Conservation (phyloP, 768 basidiomycete genomes). For the Nidula microcarpa region DNA sequence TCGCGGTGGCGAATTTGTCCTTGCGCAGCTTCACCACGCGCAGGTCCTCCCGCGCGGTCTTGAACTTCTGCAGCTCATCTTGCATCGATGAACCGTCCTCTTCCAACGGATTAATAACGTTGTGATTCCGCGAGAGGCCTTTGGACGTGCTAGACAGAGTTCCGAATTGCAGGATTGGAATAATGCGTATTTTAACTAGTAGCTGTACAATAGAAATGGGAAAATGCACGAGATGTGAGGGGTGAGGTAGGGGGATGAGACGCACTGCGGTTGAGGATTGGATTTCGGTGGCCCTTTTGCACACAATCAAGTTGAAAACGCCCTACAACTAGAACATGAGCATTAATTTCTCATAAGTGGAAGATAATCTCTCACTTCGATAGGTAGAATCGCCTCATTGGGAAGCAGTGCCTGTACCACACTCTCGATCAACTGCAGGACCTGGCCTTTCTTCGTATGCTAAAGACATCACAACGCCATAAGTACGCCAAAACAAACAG, state of each 20-base stretch:
- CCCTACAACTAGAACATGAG: constrained; percentile 35
- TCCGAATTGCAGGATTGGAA: constrained; percentile 72
- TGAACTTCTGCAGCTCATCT: constrained; percentile 51
- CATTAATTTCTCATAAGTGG: not conserved
- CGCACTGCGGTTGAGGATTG: constrained; percentile 51
- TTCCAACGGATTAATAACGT: constrained; percentile 60
- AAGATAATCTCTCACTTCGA: constrained; percentile 47
- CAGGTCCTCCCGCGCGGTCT: constrained; percentile 59
- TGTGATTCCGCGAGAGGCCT: constrained; percentile 77
- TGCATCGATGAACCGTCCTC: constrained; percentile 50
- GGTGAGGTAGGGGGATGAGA: not conserved
- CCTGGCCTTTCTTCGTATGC: constrained; percentile 87
- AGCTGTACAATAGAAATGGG: constrained; percentile 35
- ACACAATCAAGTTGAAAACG: constrained; percentile 72
- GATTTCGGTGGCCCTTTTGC: constrained; percentile 62
- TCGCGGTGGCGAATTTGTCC: constrained; percentile 56
- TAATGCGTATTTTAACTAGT: constrained; percentile 65
- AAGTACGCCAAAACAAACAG: constrained; percentile 1
- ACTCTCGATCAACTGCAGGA: constrained; percentile 88
- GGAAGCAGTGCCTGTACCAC: constrained; percentile 90
- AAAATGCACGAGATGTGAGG: not conserved
- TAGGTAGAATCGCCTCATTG: constrained; percentile 69
- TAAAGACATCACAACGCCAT: constrained; percentile 15
- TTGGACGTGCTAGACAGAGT: constrained; percentile 83
- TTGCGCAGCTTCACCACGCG: constrained; percentile 62